Percentiles rank a stretch among this genome's conserved stretches.
Conservation (phyloP, 2,329 filamentous ascomycete genomes). For the Sporothrix euskadiensis region DNA sequence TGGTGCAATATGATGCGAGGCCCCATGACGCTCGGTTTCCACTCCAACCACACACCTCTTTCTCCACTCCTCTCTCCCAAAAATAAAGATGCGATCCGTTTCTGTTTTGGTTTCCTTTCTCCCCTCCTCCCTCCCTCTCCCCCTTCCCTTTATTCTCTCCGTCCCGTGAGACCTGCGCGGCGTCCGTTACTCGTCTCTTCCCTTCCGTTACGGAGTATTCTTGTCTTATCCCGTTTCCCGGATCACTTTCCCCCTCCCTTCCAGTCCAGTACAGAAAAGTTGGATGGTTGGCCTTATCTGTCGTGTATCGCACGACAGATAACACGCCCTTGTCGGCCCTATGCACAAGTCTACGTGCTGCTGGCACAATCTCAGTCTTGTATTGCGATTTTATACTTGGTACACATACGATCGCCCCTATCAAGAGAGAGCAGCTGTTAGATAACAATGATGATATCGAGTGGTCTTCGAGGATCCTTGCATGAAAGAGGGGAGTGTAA, state of each 20-base stretch:
- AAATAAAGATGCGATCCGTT: constrained; percentile 3
- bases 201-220: neutral
- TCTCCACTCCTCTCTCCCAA: neutral
- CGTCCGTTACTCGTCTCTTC: neutral
- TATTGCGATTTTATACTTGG: neutral
- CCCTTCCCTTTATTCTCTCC: neutral
- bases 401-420: neutral
- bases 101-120: neutral
- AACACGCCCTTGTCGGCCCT: neutral
- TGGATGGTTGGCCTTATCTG: neutral
- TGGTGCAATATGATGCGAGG: neutral
- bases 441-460: neutral
- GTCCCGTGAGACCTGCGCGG: constrained; percentile 4
- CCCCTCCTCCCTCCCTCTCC: neutral
- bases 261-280: neutral
- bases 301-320: neutral
- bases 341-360: neutral
- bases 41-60: neutral
- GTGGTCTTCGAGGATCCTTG: neutral
- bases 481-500: neutral
- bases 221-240: constrained; percentile 2
- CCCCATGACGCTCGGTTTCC: neutral
- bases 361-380: neutral
- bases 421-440: neutral
- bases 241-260: neutral